These are phyloP conservation scores for Talinum fruticosum DNA, from an alignment of 148 eudicot genomes.

Conservation along the genomic window DNA sequence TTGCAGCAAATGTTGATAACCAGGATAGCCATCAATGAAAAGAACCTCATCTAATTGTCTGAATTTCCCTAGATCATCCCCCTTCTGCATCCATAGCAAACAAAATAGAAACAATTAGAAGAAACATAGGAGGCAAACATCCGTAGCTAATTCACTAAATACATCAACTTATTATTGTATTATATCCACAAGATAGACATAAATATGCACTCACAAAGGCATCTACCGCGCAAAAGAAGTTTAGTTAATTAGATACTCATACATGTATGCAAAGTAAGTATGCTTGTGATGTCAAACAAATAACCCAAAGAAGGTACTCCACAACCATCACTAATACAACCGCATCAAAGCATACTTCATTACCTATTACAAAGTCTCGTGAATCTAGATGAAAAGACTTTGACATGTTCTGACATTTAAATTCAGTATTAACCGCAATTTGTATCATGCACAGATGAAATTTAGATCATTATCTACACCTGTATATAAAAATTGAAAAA, in stretches of 20 bases:
- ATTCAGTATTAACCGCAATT: neutral
- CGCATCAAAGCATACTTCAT: neutral
- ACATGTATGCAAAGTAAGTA: no score
- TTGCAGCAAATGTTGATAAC: constrained; percentile 57
- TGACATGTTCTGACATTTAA: neutral
- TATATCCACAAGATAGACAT: neutral
- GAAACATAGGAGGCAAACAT: neutral
- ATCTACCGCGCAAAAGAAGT: no score
- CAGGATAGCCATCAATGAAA: constrained; percentile 70
- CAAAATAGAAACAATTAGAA: neutral
- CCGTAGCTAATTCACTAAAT: neutral
- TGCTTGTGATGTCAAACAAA: neutral
- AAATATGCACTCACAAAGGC: neutral
- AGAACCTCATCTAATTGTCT: constrained; percentile 92
- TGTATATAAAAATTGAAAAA: no score
- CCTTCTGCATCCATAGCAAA: constrained; percentile 53
- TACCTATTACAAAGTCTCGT: neutral
- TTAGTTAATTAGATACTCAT: no score
- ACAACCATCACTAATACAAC: neutral
- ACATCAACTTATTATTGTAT: neutral
- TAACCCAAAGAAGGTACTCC: neutral
- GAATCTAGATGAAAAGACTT: neutral
- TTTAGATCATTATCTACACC: neutral
- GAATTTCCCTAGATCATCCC: constrained; percentile 86
- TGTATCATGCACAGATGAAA: neutral